Conservation (phyloP, 73 alveolate species). For the Urostyla sp. region DNA sequence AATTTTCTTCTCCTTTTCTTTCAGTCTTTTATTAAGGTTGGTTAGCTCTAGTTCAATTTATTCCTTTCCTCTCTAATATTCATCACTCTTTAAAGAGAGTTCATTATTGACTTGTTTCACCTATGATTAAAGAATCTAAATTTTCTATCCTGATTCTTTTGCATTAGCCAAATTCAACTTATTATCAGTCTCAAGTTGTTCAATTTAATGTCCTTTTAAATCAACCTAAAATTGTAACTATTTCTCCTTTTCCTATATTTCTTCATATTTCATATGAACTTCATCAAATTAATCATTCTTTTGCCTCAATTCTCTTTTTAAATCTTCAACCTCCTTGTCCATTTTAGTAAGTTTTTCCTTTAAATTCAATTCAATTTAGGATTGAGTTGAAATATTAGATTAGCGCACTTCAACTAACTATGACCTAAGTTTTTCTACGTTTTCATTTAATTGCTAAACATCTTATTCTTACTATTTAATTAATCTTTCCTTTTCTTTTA, state of each 20-base stretch:
- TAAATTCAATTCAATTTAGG: not conserved
- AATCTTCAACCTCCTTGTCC: slow-evolving; percentile 18
- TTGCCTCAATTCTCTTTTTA: slow-evolving; percentile 3
- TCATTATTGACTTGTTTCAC: too few relatives aligned
- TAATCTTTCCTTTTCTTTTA: slow-evolving; percentile 12
- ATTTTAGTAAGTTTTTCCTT: not conserved
- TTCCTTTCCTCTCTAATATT: slow-evolving; percentile 22
- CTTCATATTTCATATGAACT: not conserved
- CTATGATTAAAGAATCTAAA: too few relatives aligned
- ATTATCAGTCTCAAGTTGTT: too few relatives aligned
- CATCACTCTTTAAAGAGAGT: not conserved
- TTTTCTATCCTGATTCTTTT: too few relatives aligned
- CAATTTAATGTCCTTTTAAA: too few relatives aligned
- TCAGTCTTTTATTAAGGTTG: slow-evolving; percentile 9
- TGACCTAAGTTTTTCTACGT: slow-evolving; percentile 42
- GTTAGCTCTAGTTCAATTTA: slow-evolving; percentile 17
- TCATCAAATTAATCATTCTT: slow-evolving; percentile 7
- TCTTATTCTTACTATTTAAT: slow-evolving; percentile 20
- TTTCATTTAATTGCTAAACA: slow-evolving; percentile 27
- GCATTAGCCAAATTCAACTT: too few relatives aligned
- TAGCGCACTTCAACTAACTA: slow-evolving; percentile 20
- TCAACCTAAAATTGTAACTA: too few relatives aligned
- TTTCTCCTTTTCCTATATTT: not conserved
- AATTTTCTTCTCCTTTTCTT: slow-evolving; percentile 52
- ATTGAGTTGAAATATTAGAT: not conserved